These are phyloP conservation scores for Cordyceps cicadae DNA, from an alignment of 2,329 filamentous ascomycete genomes.

Conservation along the genomic window DNA sequence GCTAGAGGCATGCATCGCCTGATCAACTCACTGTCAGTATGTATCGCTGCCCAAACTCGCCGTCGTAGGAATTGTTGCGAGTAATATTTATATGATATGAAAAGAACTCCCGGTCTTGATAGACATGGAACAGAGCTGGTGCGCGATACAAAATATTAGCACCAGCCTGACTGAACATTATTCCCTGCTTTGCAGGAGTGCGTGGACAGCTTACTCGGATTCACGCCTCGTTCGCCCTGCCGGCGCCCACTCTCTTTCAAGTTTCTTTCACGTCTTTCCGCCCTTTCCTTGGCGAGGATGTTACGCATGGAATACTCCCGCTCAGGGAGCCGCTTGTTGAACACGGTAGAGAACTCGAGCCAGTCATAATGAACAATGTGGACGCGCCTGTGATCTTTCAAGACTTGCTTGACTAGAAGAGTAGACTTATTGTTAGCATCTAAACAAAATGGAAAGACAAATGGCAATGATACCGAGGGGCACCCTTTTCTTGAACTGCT, in stretches of 20 bases:
- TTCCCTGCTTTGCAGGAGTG: neutral
- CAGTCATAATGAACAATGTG: constrained; percentile 43
- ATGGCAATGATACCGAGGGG: constrained; percentile 25
- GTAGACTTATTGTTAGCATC: neutral
- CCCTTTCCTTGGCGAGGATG: constrained; percentile 22
- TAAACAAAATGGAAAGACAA: neutral
- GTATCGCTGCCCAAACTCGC: constrained; percentile 49
- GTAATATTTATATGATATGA: constrained; percentile 55
- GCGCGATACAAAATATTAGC: neutral
- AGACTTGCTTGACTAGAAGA: constrained; percentile 28
- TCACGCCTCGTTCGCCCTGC: constrained; percentile 35
- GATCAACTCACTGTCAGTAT: constrained; percentile 45
- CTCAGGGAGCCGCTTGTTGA: constrained; percentile 24
- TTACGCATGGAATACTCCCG: constrained; percentile 35
- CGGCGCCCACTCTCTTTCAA: constrained; percentile 31
- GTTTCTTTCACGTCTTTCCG: constrained; percentile 23
- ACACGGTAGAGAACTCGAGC: constrained; percentile 39
- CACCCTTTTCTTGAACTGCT: constrained; percentile 46
- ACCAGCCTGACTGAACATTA: neutral
- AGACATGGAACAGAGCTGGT: constrained; percentile 47
- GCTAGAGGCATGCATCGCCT: neutral
- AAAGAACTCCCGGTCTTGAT: constrained; percentile 54
- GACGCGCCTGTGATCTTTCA: constrained; percentile 26
- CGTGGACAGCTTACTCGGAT: constrained; percentile 35
- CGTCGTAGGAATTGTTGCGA: constrained; percentile 36